Evolutionary conservation across 192 early-diverging fungal genomes (phyloP).

Genomic region (Coemansia sp.): DNA sequence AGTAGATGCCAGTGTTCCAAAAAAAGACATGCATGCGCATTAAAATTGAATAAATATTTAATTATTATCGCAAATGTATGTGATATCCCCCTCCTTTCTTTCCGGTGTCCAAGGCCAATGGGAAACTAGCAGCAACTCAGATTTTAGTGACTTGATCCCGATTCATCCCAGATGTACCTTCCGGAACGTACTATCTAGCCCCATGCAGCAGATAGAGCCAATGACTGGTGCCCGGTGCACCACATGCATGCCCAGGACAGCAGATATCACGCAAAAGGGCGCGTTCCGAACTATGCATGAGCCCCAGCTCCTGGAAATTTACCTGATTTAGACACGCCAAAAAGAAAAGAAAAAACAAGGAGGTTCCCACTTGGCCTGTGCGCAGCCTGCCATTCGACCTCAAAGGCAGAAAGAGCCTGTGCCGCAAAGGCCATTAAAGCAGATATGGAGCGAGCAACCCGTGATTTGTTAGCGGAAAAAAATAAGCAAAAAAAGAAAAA

Average conservation of each 20-base stretch:
- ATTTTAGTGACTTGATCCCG: neutral
- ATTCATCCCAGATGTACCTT: neutral
- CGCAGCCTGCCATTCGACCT: neutral
- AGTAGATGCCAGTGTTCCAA: neutral
- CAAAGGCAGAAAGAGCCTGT: neutral
- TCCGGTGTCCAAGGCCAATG: neutral
- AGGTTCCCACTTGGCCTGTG: neutral
- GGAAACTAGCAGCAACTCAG: neutral
- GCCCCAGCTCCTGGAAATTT: neutral
- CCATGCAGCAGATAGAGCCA: neutral
- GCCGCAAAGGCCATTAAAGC: neutral
- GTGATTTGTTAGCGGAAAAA: conserved; percentile 14
- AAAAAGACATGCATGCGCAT: neutral
- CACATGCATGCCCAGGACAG: neutral
- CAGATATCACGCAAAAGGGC: neutral
- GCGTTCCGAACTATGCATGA: neutral
- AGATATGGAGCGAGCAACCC: neutral
- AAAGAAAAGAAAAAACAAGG: neutral
- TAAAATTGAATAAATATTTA: neutral
- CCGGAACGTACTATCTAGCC: neutral
- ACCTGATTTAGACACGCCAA: neutral
- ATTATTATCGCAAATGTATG: neutral
- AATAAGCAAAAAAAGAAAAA: too few relatives aligned
- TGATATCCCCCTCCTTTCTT: neutral
- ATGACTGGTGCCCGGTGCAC: neutral